Evolutionary conservation across 176 grass and related monocot species (phyloP).

Genomic region (Raddia guianensis): DNA sequence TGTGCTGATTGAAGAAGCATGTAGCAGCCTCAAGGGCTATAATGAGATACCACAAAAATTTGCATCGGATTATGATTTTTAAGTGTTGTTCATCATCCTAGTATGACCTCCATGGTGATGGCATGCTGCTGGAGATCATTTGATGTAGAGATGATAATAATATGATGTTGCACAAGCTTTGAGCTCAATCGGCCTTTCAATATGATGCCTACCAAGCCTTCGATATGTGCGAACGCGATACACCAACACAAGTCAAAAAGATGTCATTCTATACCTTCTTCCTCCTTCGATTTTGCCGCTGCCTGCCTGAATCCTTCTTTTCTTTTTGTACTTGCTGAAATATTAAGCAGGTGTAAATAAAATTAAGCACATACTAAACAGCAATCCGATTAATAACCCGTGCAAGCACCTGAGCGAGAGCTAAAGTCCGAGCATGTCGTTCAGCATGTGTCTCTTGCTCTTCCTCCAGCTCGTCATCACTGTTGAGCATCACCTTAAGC

Average conservation of each 20-base stretch:
- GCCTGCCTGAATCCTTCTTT: slow-evolving; percentile 81
- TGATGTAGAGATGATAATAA: not conserved
- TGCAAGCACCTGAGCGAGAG: slow-evolving; percentile 63
- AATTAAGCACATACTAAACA: not conserved
- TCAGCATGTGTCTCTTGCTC: slow-evolving; percentile 91
- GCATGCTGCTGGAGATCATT: slow-evolving; percentile 26
- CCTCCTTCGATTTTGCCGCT: slow-evolving; percentile 65
- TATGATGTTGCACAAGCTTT: slow-evolving; percentile 31
- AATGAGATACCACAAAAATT: slow-evolving; percentile 16
- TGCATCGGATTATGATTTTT: not conserved
- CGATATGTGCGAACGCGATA: slow-evolving; percentile 38
- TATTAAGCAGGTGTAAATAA: slow-evolving; percentile 26
- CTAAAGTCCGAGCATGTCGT: slow-evolving; percentile 79
- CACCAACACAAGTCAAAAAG: slow-evolving; percentile 4
- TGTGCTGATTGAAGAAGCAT: not conserved
- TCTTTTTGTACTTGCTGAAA: slow-evolving; percentile 52
- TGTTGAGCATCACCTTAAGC: slow-evolving; percentile 89
- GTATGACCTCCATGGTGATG: slow-evolving; percentile 25
- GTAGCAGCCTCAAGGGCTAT: not conserved
- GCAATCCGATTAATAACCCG: slow-evolving; percentile 5
- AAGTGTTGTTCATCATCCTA: slow-evolving; percentile 19
- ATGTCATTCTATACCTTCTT: slow-evolving; percentile 68
- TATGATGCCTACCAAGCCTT: slow-evolving; percentile 36
- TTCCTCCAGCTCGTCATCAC: slow-evolving; percentile 89
- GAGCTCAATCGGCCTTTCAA: slow-evolving; percentile 5